A percentile compares a stretch with the other conserved stretches of the same genome.
phyloP scores from a whole-genome alignment of 805 yeast species.

The Candida yuanshanica region DNA sequence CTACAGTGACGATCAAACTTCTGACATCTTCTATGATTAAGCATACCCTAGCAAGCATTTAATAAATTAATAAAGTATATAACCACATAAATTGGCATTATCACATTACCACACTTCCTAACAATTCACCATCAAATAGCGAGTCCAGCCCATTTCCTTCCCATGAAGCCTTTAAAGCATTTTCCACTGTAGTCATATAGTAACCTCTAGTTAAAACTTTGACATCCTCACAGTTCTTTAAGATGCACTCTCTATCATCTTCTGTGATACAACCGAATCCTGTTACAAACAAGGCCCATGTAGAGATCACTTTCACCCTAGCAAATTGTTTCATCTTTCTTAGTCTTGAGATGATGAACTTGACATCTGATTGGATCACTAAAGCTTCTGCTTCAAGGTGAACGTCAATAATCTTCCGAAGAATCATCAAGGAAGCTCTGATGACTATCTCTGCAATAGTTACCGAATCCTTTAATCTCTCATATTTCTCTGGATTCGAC shows the following conservation, averaged over 20 bases:
- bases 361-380: conserved; percentile 11
- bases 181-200: conserved; percentile 10
- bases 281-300: conserved; percentile 16
- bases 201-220: conserved; percentile 13
- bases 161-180: conserved; percentile 7
- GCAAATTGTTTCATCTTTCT: conserved; percentile 4
- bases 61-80: background rate
- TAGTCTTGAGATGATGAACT: conserved; percentile 3
- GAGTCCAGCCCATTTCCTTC: conserved; percentile 13
- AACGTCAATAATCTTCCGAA: conserved; percentile 12
- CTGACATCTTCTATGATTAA: too few relatives aligned
- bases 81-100: background rate
- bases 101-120: conserved; percentile 2
- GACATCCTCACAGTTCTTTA: conserved; percentile 8
- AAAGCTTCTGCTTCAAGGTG: conserved; percentile 3
- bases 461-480: conserved; percentile 14
- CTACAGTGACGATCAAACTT: too few relatives aligned
- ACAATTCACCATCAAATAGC: conserved; percentile 7
- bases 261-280: conserved; percentile 11
- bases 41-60: too few relatives aligned
- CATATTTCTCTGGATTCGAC: conserved; percentile 7
- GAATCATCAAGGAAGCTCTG: conserved; percentile 14
- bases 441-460: conserved; percentile 16
- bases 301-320: conserved; percentile 7
- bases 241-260: conserved; percentile 8